Evolutionary conservation across 768 basidiomycete genomes (phyloP), one percentile per base, ranked within the genome.

Genomic region (Coprinopsis strossmayeri): DNA sequence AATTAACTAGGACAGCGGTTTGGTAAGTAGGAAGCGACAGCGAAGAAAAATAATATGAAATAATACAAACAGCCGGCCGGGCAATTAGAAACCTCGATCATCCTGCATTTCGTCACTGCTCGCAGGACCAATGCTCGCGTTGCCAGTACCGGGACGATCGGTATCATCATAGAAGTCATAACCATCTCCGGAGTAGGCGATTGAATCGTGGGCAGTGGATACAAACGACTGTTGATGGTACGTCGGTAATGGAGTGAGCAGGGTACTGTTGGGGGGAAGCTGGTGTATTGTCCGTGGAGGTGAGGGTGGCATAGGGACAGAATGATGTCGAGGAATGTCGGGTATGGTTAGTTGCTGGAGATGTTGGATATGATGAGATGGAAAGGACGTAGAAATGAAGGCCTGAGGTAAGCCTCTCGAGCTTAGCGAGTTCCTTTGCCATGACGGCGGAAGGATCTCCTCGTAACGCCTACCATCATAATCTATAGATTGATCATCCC

Each of bases 231-330:
- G 55, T 5, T 68, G 57, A 51, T 75, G 72, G 56, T 82, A 84
- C 18, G 80, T 76, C 3, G 79, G 72, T 17, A 85, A 69, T n/a
- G 86, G 83, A 26, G 84, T 87, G 52, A 87, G 68, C 46, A 88
- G 70, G 21, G 81, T 86, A 63, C 81, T 85, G 57, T 80, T 76
- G 25, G 78, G 66, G 15, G 82, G 78, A 24, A 87, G 69, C 35
- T 81, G 72, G 53, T 61, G 67, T 46, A 67, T 52, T 23, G 58
- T 43, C 53, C 54, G 61, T 53, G 61, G 53, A 56, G 64, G 39
- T 56, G 53, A 52, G 62, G 66, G 51, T 56, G 51, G 49, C 51
- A 62, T 50, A 48, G 60, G 48, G 44, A 59, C 55, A 54, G 56
- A 38, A 51, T 55, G 53, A 25, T 48, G 47, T 18, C 41, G 54